phyloP scores from a whole-genome alignment of 106 monocot species.

The Chionographis japonica region DNA sequence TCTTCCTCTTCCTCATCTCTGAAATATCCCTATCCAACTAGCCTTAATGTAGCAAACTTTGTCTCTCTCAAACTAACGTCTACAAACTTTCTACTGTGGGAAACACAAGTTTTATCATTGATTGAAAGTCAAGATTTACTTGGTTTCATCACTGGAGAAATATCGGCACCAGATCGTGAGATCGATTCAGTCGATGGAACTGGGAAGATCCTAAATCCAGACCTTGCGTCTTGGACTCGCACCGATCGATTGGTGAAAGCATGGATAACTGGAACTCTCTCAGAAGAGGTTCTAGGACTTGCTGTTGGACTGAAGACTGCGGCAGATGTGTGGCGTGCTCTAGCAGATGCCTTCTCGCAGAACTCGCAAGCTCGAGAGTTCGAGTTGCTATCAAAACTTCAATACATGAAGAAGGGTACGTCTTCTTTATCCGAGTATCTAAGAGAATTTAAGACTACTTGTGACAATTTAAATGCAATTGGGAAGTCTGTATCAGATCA shows the following conservation, averaged over 20 bases:
- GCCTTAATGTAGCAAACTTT: not conserved
- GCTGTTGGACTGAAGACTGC: not conserved
- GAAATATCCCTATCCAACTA: not conserved
- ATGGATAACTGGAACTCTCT: conserved; percentile 1
- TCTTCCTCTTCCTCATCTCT: too few species aligned
- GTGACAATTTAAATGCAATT: too few species aligned
- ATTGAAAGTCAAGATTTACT: not conserved
- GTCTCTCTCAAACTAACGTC: not conserved
- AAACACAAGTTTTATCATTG: not conserved
- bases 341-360: not conserved
- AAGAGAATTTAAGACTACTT: conserved; percentile 3
- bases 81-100: not conserved
- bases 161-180: too few species aligned
- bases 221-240: too few species aligned
- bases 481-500: not conserved
- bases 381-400: not conserved
- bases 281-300: not conserved
- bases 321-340: not conserved
- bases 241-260: not conserved
- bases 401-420: not conserved
- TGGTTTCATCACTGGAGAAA: too few species aligned
- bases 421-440: not conserved
- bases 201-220: too few species aligned
- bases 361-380: conserved; percentile 4
- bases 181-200: too few species aligned